Percentiles rank a stretch among this genome's conserved stretches.
Evolutionary conservation across 2,329 filamentous ascomycete species (phyloP).

Genomic region (Corynespora cassiicola): DNA sequence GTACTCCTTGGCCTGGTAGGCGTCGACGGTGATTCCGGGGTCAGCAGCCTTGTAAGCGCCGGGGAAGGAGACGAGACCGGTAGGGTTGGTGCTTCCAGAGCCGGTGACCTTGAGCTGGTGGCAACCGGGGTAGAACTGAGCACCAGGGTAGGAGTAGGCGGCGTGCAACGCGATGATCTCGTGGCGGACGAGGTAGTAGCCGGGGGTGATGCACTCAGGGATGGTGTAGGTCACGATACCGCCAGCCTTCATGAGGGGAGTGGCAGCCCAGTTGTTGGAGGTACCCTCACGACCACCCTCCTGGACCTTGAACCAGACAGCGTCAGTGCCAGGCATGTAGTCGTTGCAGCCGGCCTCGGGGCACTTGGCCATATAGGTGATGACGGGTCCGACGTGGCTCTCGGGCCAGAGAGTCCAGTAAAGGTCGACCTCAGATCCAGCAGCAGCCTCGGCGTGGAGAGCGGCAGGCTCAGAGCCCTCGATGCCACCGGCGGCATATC

Average conservation of each 20-base stretch:
- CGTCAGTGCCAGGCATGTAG: conserved; percentile 54
- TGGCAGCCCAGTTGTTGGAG: conserved; percentile 57
- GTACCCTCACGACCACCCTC: conserved; percentile 59
- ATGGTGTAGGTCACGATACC: conserved; percentile 60
- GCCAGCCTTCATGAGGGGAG: conserved; percentile 52
- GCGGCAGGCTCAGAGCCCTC: conserved; percentile 60
- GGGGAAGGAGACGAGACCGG: conserved; percentile 57
- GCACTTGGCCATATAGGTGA: conserved; percentile 68
- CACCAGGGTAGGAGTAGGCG: conserved; percentile 57
- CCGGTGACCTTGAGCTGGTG: conserved; percentile 64
- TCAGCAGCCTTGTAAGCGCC: conserved; percentile 60
- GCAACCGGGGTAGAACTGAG: conserved; percentile 66
- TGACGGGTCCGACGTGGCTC: conserved; percentile 59
- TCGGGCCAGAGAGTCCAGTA: conserved; percentile 62
- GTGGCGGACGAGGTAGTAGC: conserved; percentile 66
- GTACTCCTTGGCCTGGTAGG: conserved; percentile 52
- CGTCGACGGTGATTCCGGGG: conserved; percentile 60
- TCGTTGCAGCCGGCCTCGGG: conserved; percentile 58
- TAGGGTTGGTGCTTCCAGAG: conserved; percentile 52
- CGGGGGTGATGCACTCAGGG: conserved; percentile 58
- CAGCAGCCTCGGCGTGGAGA: conserved; percentile 60
- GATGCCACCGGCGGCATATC: conserved; percentile 58
- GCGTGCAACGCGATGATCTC: conserved; percentile 64
- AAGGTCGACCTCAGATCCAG: conserved; percentile 61
- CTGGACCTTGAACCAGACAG: conserved; percentile 65